Evolutionary conservation across 108 stramenopile species (phyloP).

Genomic region (Parietichytrium sp.): DNA sequence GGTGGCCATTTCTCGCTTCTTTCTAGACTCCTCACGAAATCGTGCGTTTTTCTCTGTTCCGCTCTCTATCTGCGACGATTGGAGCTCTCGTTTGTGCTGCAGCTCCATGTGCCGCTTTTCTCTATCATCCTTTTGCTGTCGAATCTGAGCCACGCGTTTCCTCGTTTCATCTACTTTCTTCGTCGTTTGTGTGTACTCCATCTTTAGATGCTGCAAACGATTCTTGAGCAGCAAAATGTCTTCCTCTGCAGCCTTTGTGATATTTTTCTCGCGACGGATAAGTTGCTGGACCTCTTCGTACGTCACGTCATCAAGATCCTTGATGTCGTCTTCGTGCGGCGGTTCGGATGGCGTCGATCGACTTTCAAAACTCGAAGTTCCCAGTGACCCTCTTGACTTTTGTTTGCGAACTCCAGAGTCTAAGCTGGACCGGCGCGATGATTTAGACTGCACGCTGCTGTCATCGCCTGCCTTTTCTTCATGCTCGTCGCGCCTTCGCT

Average conservation of each 20-base stretch:
- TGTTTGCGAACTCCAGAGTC: too few relatives aligned
- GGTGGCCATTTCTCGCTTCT: constrained; percentile 6
- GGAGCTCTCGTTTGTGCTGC: neutral
- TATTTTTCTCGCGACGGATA: neutral
- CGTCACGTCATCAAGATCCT: neutral
- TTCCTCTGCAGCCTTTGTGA: neutral
- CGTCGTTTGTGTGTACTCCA: neutral
- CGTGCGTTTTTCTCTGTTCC: constrained; percentile 3
- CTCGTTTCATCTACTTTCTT: neutral
- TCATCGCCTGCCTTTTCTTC: too few relatives aligned
- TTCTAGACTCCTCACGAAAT: neutral
- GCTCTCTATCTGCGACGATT: neutral
- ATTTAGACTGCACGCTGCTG: too few relatives aligned
- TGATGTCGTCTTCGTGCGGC: too few relatives aligned
- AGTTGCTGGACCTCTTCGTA: neutral
- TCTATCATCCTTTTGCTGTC: neutral
- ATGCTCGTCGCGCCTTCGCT: too few relatives aligned
- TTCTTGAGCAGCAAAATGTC: constrained; percentile 23
- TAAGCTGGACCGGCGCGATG: too few relatives aligned
- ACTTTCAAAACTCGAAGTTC: too few relatives aligned
- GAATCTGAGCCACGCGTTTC: neutral
- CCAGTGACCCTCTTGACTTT: too few relatives aligned
- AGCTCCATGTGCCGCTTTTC: neutral
- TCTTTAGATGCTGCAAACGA: constrained; percentile 17
- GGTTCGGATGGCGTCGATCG: too few relatives aligned